Evolutionary conservation across 208 protist genomes (phyloP).

Genomic region (Leishmania lainsoni): DNA sequence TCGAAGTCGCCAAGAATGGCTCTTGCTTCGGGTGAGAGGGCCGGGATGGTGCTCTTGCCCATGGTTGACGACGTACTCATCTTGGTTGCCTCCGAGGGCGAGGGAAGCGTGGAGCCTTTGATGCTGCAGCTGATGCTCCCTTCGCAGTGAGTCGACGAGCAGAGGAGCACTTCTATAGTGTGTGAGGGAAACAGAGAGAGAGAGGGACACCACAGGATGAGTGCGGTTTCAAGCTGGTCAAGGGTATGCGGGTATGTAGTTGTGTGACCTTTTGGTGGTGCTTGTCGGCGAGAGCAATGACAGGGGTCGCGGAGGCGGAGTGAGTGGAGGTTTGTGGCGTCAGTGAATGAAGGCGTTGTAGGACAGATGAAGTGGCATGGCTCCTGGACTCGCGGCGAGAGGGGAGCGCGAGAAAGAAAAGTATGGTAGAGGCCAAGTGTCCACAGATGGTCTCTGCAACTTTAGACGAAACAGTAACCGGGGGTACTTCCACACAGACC

Average conservation of each 20-base stretch:
- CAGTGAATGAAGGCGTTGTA: background rate
- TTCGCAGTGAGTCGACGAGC: background rate
- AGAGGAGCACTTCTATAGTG: background rate
- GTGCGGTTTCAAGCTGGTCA: background rate
- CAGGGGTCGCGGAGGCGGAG: background rate
- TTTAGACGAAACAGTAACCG: background rate
- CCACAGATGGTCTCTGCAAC: background rate
- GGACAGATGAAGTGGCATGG: background rate
- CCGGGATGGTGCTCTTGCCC: background rate
- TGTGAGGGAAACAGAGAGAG: background rate
- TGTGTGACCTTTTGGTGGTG: background rate
- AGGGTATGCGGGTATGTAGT: background rate
- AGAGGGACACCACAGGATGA: background rate
- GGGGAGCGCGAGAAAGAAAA: background rate
- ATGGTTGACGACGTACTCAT: background rate
- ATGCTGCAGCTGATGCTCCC: background rate
- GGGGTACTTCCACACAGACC: background rate
- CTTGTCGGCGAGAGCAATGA: background rate
- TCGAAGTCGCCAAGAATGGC: slow-evolving; percentile 31
- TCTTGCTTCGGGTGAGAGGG: slow-evolving; percentile 15
- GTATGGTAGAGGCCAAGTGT: background rate
- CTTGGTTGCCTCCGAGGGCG: background rate
- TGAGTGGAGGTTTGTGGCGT: background rate
- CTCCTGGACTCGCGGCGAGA: background rate
- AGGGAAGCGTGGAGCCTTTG: background rate